These are phyloP conservation scores for Penicillium mononematosum DNA, from an alignment of 495 filamentous ascomycete species.

Conservation along the genomic window DNA sequence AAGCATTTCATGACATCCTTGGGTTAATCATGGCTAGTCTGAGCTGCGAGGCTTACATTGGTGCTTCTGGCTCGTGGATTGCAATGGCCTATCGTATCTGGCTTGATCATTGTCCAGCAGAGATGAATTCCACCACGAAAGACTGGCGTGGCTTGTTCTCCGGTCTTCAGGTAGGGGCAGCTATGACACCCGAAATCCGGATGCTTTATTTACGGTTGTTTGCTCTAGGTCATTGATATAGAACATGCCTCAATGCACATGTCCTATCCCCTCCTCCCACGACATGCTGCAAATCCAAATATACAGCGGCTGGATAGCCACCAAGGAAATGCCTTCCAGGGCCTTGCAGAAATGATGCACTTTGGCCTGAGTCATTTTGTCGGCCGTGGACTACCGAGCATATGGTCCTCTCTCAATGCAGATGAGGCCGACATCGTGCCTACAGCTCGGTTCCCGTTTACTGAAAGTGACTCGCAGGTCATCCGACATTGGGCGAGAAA, in stretches of 20 bases:
- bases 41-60: slow-evolving; percentile 39
- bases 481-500: slow-evolving; percentile 40
- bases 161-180: slow-evolving; percentile 33
- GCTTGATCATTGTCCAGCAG: slow-evolving; percentile 32
- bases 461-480: slow-evolving; percentile 34
- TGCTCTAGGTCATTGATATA: slow-evolving; percentile 38
- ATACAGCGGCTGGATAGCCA: slow-evolving; percentile 29
- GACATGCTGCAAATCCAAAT: slow-evolving; percentile 30
- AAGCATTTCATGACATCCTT: slow-evolving; percentile 37
- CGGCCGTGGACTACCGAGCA: slow-evolving; percentile 38
- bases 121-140: slow-evolving; percentile 19
- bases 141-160: slow-evolving; percentile 42
- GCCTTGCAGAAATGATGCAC: slow-evolving; percentile 44
- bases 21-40: slow-evolving; percentile 45
- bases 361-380: slow-evolving; percentile 42
- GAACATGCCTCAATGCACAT: slow-evolving; percentile 47
- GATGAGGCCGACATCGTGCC: slow-evolving; percentile 15
- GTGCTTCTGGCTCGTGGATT: slow-evolving; percentile 41
- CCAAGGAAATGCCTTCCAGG: slow-evolving; percentile 35
- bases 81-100: slow-evolving; percentile 41
- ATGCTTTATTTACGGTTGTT: neutral
- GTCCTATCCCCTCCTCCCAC: slow-evolving; percentile 39
- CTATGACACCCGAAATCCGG: neutral
- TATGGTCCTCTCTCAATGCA: slow-evolving; percentile 40
- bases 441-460: slow-evolving; percentile 27